Percentiles rank a stretch among this genome's conserved stretches.
Conservation (phyloP, 306 rosid genomes). For the Corylus americana region DNA sequence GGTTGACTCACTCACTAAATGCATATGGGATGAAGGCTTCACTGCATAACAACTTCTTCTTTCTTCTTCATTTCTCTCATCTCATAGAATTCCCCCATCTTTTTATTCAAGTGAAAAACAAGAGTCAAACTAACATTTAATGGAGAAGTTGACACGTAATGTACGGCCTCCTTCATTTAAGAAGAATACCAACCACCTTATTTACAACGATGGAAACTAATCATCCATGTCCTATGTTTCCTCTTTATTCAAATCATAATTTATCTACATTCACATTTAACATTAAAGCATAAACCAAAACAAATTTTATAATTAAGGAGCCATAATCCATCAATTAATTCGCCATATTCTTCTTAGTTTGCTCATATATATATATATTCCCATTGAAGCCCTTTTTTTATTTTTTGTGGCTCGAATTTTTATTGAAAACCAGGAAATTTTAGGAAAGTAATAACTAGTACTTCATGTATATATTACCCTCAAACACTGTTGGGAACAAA, state of each 20-base stretch:
- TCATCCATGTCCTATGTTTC: conserved; percentile 16
- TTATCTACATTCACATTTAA: background rate
- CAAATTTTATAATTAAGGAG: background rate
- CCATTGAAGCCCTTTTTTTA: background rate
- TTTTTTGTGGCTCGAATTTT: background rate
- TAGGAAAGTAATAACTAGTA: background rate
- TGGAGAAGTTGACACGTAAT: conserved; percentile 7
- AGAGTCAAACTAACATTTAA: background rate
- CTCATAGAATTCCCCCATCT: background rate
- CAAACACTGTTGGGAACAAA: no score
- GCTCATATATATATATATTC: background rate
- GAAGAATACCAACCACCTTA: conserved; percentile 1
- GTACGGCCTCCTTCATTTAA: background rate
- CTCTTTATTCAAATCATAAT: background rate
- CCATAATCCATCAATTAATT: background rate
- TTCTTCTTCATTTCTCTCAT: no score
- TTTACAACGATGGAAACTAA: conserved; percentile 20
- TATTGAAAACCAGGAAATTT: background rate
- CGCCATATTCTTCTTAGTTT: background rate
- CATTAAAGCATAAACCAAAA: background rate
- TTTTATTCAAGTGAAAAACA: background rate
- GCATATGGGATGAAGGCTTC: no score
- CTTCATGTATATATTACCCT: background rate
- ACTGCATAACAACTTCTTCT: no score
- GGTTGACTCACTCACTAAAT: no score